Conservation (phyloP, 1,139 yeast species). For the Yamadazyma songkhlaensis region DNA sequence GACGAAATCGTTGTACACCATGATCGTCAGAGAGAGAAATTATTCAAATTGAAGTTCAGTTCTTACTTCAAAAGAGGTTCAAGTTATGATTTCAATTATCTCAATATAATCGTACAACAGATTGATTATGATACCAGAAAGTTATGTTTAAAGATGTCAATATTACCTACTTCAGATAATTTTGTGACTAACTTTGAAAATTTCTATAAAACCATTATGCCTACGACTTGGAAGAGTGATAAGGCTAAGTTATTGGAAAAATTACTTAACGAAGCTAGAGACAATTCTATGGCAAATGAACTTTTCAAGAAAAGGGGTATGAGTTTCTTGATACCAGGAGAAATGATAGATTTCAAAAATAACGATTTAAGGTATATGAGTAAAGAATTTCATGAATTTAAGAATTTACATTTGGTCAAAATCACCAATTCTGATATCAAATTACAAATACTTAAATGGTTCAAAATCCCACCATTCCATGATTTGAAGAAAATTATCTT, state of each 20-base stretch:
- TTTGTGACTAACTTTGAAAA: neutral
- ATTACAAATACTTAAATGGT: slow-evolving; percentile 40
- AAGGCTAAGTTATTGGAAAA: neutral
- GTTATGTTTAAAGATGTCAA: slow-evolving; percentile 19
- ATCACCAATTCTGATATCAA: slow-evolving; percentile 19
- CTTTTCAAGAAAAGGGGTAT: neutral
- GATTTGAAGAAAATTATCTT: slow-evolving; percentile 25
- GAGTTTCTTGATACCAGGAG: slow-evolving; percentile 23
- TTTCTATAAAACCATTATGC: neutral
- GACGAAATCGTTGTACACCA: neutral
- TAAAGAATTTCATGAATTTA: neutral
- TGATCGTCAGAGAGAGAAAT: slow-evolving; percentile 1
- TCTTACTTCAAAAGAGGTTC: slow-evolving; percentile 19
- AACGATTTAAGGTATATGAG: slow-evolving; percentile 34
- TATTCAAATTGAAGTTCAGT: slow-evolving; percentile 8
- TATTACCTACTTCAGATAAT: slow-evolving; percentile 5
- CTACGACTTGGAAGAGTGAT: neutral
- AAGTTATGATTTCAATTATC: slow-evolving; percentile 13
- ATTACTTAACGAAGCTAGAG: neutral
- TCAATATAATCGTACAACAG: slow-evolving; percentile 19
- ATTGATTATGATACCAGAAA: slow-evolving; percentile 20
- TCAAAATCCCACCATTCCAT: slow-evolving; percentile 34
- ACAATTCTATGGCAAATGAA: too few species aligned
- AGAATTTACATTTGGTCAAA: slow-evolving; percentile 9
- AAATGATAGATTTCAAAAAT: slow-evolving; percentile 33